Evolutionary conservation across 1,139 yeast species (phyloP).

Genomic region (Magnusiomyces magnusii): DNA sequence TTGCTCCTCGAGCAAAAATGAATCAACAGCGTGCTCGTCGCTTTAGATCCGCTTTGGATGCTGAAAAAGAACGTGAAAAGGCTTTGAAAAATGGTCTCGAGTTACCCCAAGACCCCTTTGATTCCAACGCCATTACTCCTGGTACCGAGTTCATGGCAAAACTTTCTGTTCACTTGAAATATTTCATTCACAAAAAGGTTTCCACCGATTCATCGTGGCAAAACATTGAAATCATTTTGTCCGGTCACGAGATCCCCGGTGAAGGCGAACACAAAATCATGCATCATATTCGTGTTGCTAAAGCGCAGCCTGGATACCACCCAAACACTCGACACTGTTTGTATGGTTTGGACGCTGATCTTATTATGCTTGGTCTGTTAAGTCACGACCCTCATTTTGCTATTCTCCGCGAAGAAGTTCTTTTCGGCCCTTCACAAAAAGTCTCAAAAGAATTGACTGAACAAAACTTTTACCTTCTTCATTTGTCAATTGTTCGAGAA

Average conservation of each 20-base stretch:
- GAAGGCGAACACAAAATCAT: slow-evolving; percentile 99
- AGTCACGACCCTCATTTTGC: slow-evolving; percentile 98
- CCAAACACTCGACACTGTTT: slow-evolving; percentile 91
- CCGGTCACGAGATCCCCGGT: slow-evolving; percentile 98
- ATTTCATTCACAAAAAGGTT: slow-evolving; percentile 85
- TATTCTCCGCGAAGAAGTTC: slow-evolving; percentile 89
- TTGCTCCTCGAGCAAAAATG: slow-evolving; percentile 98
- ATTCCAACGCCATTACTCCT: slow-evolving; percentile 96
- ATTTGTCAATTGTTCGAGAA: slow-evolving; percentile 81
- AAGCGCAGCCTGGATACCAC: slow-evolving; percentile 77
- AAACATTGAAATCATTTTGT: slow-evolving; percentile 68
- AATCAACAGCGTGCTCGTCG: slow-evolving; percentile 96
- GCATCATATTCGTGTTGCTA: slow-evolving; percentile 82
- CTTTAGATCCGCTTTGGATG: slow-evolving; percentile 91
- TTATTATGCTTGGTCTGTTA: slow-evolving; percentile 90
- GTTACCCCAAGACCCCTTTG: slow-evolving; percentile 56
- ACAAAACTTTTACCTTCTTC: slow-evolving; percentile 76
- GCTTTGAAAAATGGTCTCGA: slow-evolving; percentile 57
- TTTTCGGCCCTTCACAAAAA: slow-evolving; percentile 55
- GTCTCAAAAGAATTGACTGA: slow-evolving; percentile 54
- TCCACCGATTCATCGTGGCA: slow-evolving; percentile 90
- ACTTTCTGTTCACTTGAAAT: slow-evolving; percentile 70
- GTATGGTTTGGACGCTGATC: slow-evolving; percentile 96
- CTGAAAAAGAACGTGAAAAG: slow-evolving; percentile 59
- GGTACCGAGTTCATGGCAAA: slow-evolving; percentile 98